phyloP scores from a whole-genome alignment of 2,329 filamentous ascomycete genomes.

The Trichoderma sp. region DNA sequence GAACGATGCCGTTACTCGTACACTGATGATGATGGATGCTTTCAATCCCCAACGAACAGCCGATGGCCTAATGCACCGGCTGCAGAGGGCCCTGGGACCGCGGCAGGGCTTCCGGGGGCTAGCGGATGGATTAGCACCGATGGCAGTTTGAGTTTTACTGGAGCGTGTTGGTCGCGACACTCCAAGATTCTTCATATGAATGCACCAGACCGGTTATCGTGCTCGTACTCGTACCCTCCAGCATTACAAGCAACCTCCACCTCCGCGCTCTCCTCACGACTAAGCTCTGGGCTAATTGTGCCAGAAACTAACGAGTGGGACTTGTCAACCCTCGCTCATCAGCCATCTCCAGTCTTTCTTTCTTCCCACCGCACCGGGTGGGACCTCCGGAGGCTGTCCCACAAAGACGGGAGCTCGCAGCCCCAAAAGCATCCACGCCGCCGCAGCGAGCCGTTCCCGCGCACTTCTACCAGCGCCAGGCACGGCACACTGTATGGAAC shows the following conservation, averaged over 20 bases:
- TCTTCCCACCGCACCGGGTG: constrained; percentile 15
- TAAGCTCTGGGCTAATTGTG: not conserved
- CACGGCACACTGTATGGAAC: constrained; percentile 19
- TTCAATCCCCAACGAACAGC: constrained; percentile 29
- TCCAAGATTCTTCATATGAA: not conserved
- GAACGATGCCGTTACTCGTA: not conserved
- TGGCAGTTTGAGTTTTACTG: not conserved
- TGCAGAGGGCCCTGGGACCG: constrained; percentile 20
- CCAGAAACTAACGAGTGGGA: not conserved
- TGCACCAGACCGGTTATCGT: not conserved
- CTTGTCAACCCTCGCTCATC: not conserved
- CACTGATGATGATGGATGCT: not conserved
- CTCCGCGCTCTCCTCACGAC: not conserved
- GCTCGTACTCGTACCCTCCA: constrained; percentile 11
- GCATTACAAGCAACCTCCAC: not conserved
- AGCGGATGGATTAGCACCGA: constrained; percentile 10
- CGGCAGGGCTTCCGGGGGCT: constrained; percentile 20
- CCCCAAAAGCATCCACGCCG: constrained; percentile 15
- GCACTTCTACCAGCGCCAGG: constrained; percentile 17
- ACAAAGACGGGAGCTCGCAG: constrained; percentile 21
- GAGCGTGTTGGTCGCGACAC: not conserved
- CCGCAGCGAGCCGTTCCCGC: constrained; percentile 21
- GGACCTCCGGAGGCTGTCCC: constrained; percentile 20
- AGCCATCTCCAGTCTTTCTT: not conserved
- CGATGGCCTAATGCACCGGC: constrained; percentile 31